Base-by-base conservation (phyloP, 2,329 filamentous ascomycete species). In the Dactylonectria estremocensis region DNA sequence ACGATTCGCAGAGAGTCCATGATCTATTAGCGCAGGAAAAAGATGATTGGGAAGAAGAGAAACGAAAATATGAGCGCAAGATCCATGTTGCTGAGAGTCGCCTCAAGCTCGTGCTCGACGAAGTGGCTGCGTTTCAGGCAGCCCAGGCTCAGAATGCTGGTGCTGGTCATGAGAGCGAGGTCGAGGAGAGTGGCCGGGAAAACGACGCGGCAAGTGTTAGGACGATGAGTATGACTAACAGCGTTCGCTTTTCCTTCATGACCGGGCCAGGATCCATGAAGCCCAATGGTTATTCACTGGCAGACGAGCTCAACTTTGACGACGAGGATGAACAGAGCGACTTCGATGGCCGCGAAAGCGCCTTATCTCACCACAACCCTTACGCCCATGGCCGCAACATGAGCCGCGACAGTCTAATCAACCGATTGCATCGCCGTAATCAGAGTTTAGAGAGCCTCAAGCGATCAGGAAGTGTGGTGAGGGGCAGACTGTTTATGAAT, bases 1-100 rank as follows among this genome's bases (percentile, higher is more conserved):
- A 98, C 66, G 93, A 97, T 74, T 91, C 91, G 0, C 89, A 93
- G 73, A 89, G 92, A 35, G 90, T 92, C 6, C 93, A 97, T 76
- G 88, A 91, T 60, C 86, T 95, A 66, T 98, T 94, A 93, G 91
- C 92, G 11, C 90, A 89, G 59, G 96, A 99, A 71, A 96, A 92
- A 78, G 91, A 95, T 61, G 84, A 85, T 2, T 98, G 95, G 95
- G 92, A 95, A 13, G 90, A 92, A 53, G 95, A 97, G 78, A 92
- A 90, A 75, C 91, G 95, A 61, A 92, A 89, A 63, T 87, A 94
- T 68, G 95, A 99, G 80, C 91, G 93, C 64, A 94, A 93, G 73
- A 83, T 97, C 14, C 95, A 98, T 79, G 88, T 98, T n/a, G 93
- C 95, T 2, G 96, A 99, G 82, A 93, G 88, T 33, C 91, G 95